Conservation (phyloP, 2,329 filamentous ascomycete genomes). For the Gnomoniopsis smithogilvyi region DNA sequence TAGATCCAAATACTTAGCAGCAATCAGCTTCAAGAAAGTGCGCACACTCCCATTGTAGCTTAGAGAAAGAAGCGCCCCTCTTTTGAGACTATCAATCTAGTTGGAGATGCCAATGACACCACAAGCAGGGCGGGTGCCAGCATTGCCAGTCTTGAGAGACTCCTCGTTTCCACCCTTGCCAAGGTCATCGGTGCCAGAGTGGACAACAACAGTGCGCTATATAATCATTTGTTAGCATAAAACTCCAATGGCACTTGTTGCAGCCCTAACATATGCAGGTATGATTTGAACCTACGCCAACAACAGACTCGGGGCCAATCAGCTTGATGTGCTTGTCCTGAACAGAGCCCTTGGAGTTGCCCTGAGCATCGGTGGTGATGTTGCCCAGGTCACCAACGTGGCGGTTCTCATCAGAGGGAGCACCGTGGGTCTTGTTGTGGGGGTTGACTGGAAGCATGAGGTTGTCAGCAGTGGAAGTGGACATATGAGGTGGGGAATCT, state of each 20-base stretch:
- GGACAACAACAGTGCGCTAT: conserved; percentile 90
- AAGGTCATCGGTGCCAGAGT: conserved; percentile 94
- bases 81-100: conserved; percentile 36
- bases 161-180: conserved; percentile 89
- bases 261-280: not conserved
- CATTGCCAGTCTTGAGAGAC: conserved; percentile 98
- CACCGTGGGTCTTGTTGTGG: conserved; percentile 86
- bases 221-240: conserved; percentile 2
- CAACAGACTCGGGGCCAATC: conserved; percentile 91
- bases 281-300: conserved; percentile 64
- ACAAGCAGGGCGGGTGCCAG: conserved; percentile 88
- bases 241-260: not conserved
- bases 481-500: not conserved
- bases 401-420: conserved; percentile 75
- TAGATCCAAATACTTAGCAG: not conserved
- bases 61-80: not conserved
- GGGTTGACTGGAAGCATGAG: conserved; percentile 74
- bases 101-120: conserved; percentile 89
- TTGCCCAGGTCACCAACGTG: conserved; percentile 98
- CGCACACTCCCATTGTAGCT: not conserved
- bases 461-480: conserved; percentile 15
- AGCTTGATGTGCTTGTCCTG: conserved; percentile 86
- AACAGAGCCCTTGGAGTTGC: conserved; percentile 79
- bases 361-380: conserved; percentile 91
- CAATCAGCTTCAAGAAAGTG: not conserved